A percentile compares a stretch with the other conserved stretches of the same genome.
These are phyloP conservation scores for Hanseniaspora gamundiae DNA, from an alignment of 1,139 yeast species.

Conservation along the genomic window DNA sequence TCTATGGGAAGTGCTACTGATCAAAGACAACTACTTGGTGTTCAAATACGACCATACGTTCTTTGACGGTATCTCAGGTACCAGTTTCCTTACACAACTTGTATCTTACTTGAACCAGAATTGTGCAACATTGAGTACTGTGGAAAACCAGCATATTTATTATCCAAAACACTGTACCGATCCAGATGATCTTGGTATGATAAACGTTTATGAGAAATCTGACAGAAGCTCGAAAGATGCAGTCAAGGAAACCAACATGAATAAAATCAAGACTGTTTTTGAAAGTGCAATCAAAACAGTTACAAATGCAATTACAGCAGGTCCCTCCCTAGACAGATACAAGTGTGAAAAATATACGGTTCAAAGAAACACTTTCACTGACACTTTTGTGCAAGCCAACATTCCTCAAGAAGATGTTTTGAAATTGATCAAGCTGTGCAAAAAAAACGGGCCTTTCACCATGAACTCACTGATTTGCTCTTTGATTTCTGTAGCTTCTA, in stretches of 20 bases:
- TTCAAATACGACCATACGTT: conserved; percentile 4
- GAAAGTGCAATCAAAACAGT: neutral
- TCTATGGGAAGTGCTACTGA: conserved; percentile 3
- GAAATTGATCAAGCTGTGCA: neutral
- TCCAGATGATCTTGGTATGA: neutral
- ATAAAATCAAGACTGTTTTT: neutral
- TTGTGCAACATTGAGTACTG: too few relatives aligned
- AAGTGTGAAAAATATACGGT: neutral
- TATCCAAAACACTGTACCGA: neutral
- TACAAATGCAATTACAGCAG: neutral
- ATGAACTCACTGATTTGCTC: conserved; percentile 1
- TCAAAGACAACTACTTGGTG: conserved; percentile 3
- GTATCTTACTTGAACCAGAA: neutral
- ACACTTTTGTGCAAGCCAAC: neutral
- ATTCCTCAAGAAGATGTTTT: neutral
- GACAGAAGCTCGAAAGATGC: neutral
- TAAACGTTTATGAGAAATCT: neutral
- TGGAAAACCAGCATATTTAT: neutral
- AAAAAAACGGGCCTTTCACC: neutral
- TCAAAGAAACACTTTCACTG: neutral
- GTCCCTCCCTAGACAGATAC: neutral
- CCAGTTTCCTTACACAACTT: neutral
- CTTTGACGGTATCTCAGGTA: conserved; percentile 5
- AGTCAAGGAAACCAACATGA: neutral
- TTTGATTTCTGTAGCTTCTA: neutral